Percentiles rank a stretch among this genome's conserved stretches.
These are phyloP conservation scores for Saccharomycopsis guyanensis DNA, from an alignment of 805 yeast genomes.

Conservation along the genomic window DNA sequence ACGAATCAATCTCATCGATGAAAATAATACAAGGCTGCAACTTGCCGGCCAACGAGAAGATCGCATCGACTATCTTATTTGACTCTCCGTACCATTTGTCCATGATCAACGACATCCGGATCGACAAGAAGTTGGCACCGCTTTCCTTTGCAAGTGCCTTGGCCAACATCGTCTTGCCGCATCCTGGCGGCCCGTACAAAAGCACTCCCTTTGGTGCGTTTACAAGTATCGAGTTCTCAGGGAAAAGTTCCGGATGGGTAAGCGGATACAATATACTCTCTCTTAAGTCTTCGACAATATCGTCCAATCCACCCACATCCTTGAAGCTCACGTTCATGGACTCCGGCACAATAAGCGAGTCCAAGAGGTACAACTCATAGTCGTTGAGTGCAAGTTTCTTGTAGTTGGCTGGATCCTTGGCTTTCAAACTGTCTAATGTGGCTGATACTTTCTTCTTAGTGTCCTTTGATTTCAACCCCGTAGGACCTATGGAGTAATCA, in stretches of 20 bases:
- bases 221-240: slow-evolving; percentile 56
- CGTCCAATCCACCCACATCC: slow-evolving; percentile 86
- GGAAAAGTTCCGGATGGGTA: slow-evolving; percentile 65
- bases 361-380: slow-evolving; percentile 73
- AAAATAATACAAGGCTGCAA: slow-evolving; percentile 91
- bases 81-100: slow-evolving; percentile 98
- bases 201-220: slow-evolving; percentile 94
- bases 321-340: slow-evolving; percentile 71
- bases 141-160: slow-evolving; percentile 90
- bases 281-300: slow-evolving; percentile 72
- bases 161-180: slow-evolving; percentile 96
- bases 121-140: slow-evolving; percentile 84
- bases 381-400: slow-evolving; percentile 45
- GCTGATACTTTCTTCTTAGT: slow-evolving; percentile 53
- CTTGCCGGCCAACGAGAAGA: slow-evolving; percentile 82
- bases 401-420: slow-evolving; percentile 46
- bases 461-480: slow-evolving; percentile 43
- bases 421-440: slow-evolving; percentile 49
- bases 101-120: slow-evolving; percentile 89
- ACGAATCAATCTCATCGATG: slow-evolving; percentile 94
- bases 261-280: slow-evolving; percentile 88
- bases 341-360: slow-evolving; percentile 74
- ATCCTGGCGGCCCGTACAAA: slow-evolving; percentile 93
- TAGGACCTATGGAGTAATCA: slow-evolving; percentile 28
- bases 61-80: slow-evolving; percentile 87